These are phyloP conservation scores for Henckelia pumila DNA, from an alignment of 257 asterid genomes.

Conservation along the genomic window DNA sequence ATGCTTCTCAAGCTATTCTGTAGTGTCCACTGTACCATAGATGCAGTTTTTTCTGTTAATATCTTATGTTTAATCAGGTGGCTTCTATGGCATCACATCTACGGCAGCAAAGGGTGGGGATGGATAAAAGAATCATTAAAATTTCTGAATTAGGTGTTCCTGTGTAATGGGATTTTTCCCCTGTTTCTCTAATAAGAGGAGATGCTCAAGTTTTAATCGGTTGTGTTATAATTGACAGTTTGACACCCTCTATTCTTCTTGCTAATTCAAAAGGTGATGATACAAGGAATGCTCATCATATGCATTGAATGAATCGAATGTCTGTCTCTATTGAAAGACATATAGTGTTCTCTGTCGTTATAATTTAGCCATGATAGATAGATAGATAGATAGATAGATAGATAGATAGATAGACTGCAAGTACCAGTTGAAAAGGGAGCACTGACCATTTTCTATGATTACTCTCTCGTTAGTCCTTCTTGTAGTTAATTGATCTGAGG, in stretches of 20 bases:
- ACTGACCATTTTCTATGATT: not conserved
- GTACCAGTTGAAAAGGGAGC: too few species aligned
- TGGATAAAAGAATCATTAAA: constrained; percentile 63
- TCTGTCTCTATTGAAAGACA: not conserved
- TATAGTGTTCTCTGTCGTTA: too few species aligned
- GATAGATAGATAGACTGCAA: too few species aligned
- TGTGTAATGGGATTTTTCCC: constrained; percentile 38
- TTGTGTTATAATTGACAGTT: not conserved
- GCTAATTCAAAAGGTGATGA: not conserved
- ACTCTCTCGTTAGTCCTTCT: not conserved
- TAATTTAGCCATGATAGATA: too few species aligned
- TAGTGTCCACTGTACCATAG: not conserved
- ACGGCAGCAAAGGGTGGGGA: constrained; percentile 59
- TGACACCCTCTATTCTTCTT: not conserved
- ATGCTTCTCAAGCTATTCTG: constrained; percentile 7
- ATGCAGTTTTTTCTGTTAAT: not conserved
- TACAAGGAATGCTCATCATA: not conserved
- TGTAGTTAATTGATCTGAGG: not conserved
- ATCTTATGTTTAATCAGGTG: constrained; percentile 47
- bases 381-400: too few species aligned
- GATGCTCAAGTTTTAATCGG: not conserved
- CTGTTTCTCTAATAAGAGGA: constrained; percentile 14
- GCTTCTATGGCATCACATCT: constrained; percentile 87
- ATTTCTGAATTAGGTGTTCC: constrained; percentile 82
- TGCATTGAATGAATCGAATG: not conserved